Evolutionary conservation across 23 red algal species (phyloP).

Genomic region (Gracilaria caudata): DNA sequence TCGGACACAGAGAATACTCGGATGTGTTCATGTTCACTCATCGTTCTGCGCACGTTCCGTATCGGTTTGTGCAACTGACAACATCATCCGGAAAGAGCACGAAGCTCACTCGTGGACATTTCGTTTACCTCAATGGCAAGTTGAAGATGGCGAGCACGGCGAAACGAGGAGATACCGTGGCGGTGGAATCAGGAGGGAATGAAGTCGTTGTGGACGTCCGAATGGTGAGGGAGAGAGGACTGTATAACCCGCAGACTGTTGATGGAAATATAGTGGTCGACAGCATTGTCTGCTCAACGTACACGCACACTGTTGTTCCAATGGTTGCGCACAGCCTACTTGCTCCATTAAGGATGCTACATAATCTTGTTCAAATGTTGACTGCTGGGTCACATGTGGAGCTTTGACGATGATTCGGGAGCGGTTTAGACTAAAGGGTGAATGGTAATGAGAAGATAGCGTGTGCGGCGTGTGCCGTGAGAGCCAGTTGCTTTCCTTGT

Average conservation of each 20-base stretch:
- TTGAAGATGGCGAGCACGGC: conserved; percentile 12
- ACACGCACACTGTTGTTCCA: conserved; percentile 19
- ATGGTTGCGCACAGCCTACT: conserved; percentile 15
- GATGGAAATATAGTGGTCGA: conserved; percentile 44
- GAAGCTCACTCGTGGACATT: conserved; percentile 47
- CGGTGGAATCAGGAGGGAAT: neutral
- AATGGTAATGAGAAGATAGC: too few relatives aligned
- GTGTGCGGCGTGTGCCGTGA: too few relatives aligned
- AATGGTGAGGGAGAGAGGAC: neutral
- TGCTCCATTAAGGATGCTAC: conserved; percentile 11
- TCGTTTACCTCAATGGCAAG: conserved; percentile 36
- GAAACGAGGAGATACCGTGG: conserved; percentile 18
- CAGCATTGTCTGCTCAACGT: conserved; percentile 26
- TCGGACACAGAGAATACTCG: conserved; percentile 19
- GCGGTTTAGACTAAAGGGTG: too few relatives aligned
- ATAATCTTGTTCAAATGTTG: neutral
- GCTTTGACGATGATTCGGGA: too few relatives aligned
- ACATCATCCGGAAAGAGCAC: conserved; percentile 7
- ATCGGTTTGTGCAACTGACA: conserved; percentile 35
- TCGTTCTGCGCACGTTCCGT: conserved; percentile 15
- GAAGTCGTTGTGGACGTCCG: neutral
- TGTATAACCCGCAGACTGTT: conserved; percentile 59
- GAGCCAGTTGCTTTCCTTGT: too few relatives aligned
- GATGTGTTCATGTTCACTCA: conserved; percentile 77
- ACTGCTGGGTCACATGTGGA: neutral